These are phyloP conservation scores for Urtica urens DNA, from an alignment of 306 rosid species.

Conservation along the genomic window DNA sequence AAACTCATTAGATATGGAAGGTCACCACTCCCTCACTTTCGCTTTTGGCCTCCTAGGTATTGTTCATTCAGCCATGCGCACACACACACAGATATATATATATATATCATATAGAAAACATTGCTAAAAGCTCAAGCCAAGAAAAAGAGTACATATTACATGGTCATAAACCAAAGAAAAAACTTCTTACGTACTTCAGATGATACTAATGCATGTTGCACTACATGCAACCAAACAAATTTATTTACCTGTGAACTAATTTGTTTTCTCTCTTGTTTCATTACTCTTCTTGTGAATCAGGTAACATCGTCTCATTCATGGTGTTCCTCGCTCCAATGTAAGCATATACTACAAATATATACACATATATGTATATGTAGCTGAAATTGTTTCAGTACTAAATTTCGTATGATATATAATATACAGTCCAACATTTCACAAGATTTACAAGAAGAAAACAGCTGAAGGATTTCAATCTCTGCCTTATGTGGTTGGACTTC, in stretches of 20 bases:
- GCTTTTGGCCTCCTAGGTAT: slow-evolving; percentile 78
- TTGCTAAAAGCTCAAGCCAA: too few relatives aligned
- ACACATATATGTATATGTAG: background rate
- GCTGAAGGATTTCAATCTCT: slow-evolving; percentile 71
- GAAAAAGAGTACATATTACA: too few relatives aligned
- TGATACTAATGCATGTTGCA: background rate
- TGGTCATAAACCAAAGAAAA: too few relatives aligned
- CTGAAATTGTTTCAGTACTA: background rate
- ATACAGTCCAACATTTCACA: slow-evolving; percentile 78
- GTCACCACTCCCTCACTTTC: slow-evolving; percentile 38
- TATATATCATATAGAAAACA: background rate
- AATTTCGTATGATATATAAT: background rate
- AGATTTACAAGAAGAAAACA: slow-evolving; percentile 62
- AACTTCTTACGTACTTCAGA: too few relatives aligned
- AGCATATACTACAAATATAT: slow-evolving; percentile 10
- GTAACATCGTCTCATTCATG: slow-evolving; percentile 70
- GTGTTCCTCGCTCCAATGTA: slow-evolving; percentile 93
- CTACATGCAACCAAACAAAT: background rate
- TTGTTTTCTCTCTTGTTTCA: background rate
- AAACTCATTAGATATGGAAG: slow-evolving; percentile 38
- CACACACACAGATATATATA: background rate
- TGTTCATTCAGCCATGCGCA: too few relatives aligned
- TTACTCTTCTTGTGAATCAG: slow-evolving; percentile 22
- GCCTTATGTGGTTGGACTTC: slow-evolving; percentile 72
- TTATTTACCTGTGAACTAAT: background rate